phyloP scores from a whole-genome alignment of 306 rosid species.

The Cicer pinnatifidum region DNA sequence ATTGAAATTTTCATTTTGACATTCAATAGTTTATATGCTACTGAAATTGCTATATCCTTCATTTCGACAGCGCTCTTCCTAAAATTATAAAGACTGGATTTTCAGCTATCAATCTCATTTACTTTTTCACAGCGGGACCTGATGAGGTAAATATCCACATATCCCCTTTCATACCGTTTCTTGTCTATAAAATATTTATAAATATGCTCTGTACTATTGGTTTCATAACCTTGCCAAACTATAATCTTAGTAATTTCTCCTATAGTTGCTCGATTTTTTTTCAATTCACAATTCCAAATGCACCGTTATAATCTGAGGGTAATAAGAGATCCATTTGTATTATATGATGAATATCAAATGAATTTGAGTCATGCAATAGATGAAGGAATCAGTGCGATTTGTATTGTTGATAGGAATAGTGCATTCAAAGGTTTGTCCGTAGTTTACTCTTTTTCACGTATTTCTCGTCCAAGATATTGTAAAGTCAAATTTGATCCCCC shows the following conservation, averaged over 20 bases:
- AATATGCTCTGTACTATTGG: neutral
- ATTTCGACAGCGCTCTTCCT: slow-evolving; percentile 73
- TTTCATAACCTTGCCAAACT: neutral
- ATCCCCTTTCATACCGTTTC: slow-evolving; percentile 9
- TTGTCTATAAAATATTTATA: slow-evolving; percentile 4
- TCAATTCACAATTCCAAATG: neutral
- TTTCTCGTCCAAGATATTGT: neutral
- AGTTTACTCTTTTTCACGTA: neutral
- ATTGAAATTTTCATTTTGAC: neutral
- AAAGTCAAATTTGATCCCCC: neutral
- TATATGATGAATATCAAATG: neutral
- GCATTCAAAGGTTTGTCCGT: neutral
- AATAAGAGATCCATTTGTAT: neutral
- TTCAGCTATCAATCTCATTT: slow-evolving; percentile 94
- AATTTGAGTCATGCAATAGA: neutral
- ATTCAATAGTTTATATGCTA: slow-evolving; percentile 24
- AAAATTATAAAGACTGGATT: slow-evolving; percentile 98
- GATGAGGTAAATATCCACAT: slow-evolving; percentile 76
- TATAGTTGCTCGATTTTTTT: neutral
- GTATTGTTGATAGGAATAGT: neutral
- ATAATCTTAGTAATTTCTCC: slow-evolving; percentile 6
- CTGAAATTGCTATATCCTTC: slow-evolving; percentile 43
- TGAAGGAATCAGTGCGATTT: neutral
- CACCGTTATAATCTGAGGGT: neutral
- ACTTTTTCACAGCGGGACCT: slow-evolving; percentile 99